Conservation (phyloP, 2,329 filamentous ascomycete genomes). For the Colletotrichum higginsianum region DNA sequence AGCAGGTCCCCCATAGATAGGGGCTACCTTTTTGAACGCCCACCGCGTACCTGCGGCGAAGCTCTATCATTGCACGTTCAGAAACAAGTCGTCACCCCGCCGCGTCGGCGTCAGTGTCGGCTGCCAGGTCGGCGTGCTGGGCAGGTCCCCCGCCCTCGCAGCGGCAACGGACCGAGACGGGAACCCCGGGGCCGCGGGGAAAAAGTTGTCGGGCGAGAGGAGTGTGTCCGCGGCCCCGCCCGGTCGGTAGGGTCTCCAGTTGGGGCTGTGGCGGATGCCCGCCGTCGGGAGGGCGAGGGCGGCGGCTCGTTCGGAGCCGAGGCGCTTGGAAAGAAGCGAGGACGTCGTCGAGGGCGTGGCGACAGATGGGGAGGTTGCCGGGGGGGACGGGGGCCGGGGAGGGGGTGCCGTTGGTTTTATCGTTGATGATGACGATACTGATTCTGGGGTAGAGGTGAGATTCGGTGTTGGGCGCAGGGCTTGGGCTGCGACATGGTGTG, state of each 20-base stretch:
- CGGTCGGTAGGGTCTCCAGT: conserved; percentile 39
- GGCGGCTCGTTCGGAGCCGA: conserved; percentile 65
- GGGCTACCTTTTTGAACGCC: background rate
- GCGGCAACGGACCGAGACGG: conserved; percentile 3
- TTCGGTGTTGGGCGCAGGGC: conserved; percentile 22
- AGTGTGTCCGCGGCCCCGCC: conserved; percentile 21
- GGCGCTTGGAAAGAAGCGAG: conserved; percentile 67
- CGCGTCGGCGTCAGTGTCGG: conserved; percentile 77
- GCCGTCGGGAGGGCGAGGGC: conserved; percentile 56
- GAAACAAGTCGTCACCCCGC: conserved; percentile 75
- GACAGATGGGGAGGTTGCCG: conserved; percentile 18
- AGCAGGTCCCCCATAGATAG: no score
- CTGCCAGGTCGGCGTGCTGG: conserved; percentile 71
- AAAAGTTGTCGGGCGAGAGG: conserved; percentile 32
- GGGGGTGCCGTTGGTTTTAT: conserved; percentile 1
- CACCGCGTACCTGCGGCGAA: background rate
- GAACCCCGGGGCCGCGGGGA: conserved; percentile 24
- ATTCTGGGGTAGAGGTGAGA: conserved; percentile 31
- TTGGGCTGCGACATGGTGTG: conserved; percentile 28
- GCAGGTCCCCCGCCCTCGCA: conserved; percentile 47
- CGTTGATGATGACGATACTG: conserved; percentile 25
- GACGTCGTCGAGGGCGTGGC: conserved; percentile 52
- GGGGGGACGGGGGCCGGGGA: conserved; percentile 39
- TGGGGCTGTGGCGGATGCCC: conserved; percentile 43
- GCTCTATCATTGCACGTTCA: conserved; percentile 65